Evolutionary conservation across 192 early-diverging fungal species (phyloP), one percentile per base, ranked within the genome.

Genomic region (Helicostylum pulchrum): DNA sequence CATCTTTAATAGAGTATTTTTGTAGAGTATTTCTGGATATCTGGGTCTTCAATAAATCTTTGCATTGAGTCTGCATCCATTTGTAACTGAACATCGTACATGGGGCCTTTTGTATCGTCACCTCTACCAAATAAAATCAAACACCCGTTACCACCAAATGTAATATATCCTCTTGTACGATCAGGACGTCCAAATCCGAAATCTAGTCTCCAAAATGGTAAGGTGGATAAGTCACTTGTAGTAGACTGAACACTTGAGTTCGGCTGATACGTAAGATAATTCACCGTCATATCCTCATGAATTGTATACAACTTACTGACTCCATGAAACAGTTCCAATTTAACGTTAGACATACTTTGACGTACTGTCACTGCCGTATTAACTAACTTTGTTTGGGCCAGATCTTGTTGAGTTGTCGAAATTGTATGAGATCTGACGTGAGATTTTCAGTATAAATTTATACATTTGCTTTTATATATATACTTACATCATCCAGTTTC

Each of bases 401-500:
- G 50, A 14, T 56, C 30, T 3, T n/a, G 14, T 23, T 50, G 46
- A 36, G 43, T 64, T 8, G 43, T 57, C 0, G 53, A 39, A 17
- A 70, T 32, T 5, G 61, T 43, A 2, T 54, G 61, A 10, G 68
- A 55, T 31, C 68, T 70, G 39, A 4, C 42, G 10, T 31, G 12
- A 53, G 26, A 46, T 20, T 39, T 45, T 17, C n/a, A 30, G 32
- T 17, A 34, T 53, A 53, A 20, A 53, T 11, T 19, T 5, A 6
- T 10, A 0, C n/a, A 10, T 32, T 3, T 34, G 12, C 51, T 50
- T 50, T 5, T 63, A 44, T 48, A 19, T 0, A 3, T 8, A 10
- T 46, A 59, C 60, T 64, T 64, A 62, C 68, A 70, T 44, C 59
- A 70, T 70, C 61, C 61, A 70, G 39, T 70, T 70, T 15, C 68